Evolutionary conservation across 257 asterid genomes (phyloP), one percentile per base, ranked within the genome.

Genomic region (Misopates orontium): DNA sequence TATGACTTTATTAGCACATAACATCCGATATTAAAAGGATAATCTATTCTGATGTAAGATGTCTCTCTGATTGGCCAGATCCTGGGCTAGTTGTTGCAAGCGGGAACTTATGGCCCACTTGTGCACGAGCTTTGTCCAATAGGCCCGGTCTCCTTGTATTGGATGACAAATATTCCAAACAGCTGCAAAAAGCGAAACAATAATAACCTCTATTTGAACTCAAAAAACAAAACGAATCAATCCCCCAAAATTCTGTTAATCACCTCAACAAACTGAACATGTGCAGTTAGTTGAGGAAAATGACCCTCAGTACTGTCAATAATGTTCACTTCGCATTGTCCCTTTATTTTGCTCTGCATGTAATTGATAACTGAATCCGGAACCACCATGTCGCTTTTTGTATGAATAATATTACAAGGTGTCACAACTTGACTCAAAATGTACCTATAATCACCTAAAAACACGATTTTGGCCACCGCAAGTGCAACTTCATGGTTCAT

Each of bases 231-330:
- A 21, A 56, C 14, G 20, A 47, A 67, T 36, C 9, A 17, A 23
- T 58, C 70, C 65, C 55, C 71, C 65, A 89, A 65, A 72, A 75
- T 74, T 61, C 64, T 71, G 18, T 64, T 49, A 56, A 91, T 62
- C 67, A 88, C 83, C 20, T 81, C 72, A 24, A 81, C 70, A 63
- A 91, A 84, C 32, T 84, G 65, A 17, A 69, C 17, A 61, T 69
- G 86, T 0, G 89, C 93, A 0, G 96, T 86, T 11, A 91, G 77
- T 58, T 91, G 97, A 66, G 97, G 97, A 55, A 90, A 88, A 80
- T 91, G 93, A 2, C 97, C 97, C 0, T 70, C 74, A 0, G 91
- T 80, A 8, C 42, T 9, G 1, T 83, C 71, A 40, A 91, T 68
- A n/a, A 84, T 58, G 56, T 88, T 71, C 19, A 91, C 22, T 19